A percentile compares a stretch with the other conserved stretches of the same genome.
These are phyloP conservation scores for Epithele typhae DNA, from an alignment of 768 basidiomycete species.

Conservation along the genomic window DNA sequence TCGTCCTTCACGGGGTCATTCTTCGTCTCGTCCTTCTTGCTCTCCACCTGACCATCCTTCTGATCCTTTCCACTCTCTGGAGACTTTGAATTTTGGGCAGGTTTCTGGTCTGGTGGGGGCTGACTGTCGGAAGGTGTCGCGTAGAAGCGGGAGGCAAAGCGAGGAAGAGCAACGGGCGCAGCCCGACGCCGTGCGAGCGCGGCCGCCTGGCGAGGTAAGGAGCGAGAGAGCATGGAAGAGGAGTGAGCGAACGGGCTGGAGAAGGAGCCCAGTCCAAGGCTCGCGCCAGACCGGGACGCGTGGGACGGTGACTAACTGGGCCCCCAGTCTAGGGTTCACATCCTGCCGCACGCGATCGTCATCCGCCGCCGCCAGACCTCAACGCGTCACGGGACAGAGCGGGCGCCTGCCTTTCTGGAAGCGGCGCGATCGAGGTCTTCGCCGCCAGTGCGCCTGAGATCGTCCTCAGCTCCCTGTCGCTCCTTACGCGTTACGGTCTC, in stretches of 20 bases:
- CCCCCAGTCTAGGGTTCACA: no score
- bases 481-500: no score
- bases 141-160: conserved; percentile 39
- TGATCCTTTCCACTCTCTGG: conserved; percentile 24
- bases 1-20: conserved; percentile 35
- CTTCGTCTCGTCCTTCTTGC: conserved; percentile 28
- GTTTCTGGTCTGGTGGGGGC: conserved; percentile 27
- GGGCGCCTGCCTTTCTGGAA: no score
- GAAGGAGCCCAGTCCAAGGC: no score
- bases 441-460: no score
- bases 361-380: no score
- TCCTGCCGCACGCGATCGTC: no score
- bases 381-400: no score
- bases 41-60: conserved; percentile 32
- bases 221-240: conserved; percentile 55
- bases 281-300: no score
- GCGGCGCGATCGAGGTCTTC: no score
- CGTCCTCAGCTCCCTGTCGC: no score
- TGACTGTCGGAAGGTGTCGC: conserved; percentile 42
- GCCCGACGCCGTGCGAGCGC: conserved; percentile 40
- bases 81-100: conserved; percentile 20
- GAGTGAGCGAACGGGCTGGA: neutral
- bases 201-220: conserved; percentile 43
- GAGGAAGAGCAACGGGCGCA: conserved; percentile 22
- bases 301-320: no score